Evolutionary conservation across 164 flowering plant genomes (phyloP).

Genomic region (Vitis amurensis): DNA sequence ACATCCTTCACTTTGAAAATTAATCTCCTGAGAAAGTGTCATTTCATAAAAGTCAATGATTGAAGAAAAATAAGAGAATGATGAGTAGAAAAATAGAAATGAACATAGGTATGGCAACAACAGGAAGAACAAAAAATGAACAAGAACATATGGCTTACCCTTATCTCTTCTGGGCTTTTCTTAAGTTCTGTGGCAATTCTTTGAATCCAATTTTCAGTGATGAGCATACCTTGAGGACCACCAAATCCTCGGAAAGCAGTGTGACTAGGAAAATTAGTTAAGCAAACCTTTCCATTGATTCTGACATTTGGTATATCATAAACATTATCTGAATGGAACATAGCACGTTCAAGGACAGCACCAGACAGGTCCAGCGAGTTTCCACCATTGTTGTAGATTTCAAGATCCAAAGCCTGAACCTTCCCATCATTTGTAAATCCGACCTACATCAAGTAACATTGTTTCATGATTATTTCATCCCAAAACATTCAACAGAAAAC

Average conservation of each 20-base stretch:
- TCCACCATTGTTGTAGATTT: conserved; percentile 92
- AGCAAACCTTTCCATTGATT: conserved; percentile 77
- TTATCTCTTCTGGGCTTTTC: conserved; percentile 82
- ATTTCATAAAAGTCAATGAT: too few species aligned
- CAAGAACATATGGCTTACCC: conserved; percentile 38
- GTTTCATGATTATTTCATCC: conserved; percentile 1
- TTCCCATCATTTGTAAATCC: conserved; percentile 90
- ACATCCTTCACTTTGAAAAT: conserved; percentile 83
- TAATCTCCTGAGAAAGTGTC: conserved; percentile 61
- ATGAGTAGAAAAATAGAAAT: neutral
- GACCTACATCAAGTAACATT: conserved; percentile 47
- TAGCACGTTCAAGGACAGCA: conserved; percentile 89
- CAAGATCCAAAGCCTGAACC: conserved; percentile 83
- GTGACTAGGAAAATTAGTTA: conserved; percentile 88
- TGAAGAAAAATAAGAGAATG: neutral
- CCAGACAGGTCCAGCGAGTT: conserved; percentile 84
- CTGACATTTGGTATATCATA: conserved; percentile 88
- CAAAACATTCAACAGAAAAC: neutral
- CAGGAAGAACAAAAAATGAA: neutral
- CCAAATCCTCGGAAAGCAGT: conserved; percentile 99
- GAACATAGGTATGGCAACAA: neutral
- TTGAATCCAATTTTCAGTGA: conserved; percentile 95
- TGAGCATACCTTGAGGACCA: conserved; percentile 97
- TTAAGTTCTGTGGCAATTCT: conserved; percentile 70
- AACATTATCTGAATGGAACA: conserved; percentile 94